Base-by-base conservation (phyloP, 345 rosid species). In the Eucalyptus urophylla region DNA sequence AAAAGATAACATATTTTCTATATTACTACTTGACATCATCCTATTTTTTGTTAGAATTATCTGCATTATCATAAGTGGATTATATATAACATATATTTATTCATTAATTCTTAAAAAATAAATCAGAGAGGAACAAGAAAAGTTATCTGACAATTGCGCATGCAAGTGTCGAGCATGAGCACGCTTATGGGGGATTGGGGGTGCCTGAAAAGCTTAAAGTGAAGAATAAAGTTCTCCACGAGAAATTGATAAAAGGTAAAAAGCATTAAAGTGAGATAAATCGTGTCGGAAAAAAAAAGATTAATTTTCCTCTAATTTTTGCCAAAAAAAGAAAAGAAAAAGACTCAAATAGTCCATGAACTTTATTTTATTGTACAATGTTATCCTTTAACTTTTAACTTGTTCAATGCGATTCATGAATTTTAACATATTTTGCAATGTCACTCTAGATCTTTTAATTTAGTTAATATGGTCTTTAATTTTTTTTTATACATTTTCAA, bases 321-420 rank as follows among this genome's bases (percentile, higher is more conserved):
- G 2, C 1, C 1, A 43, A 43, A 43, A 43, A 14, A 0, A 4
- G 7, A 5, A 56, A 56, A 56, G 4, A 60, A 60, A 29, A 12
- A 13, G 8, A 29, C 69, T 11, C 27, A 3, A 29, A 62, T 29
- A 24, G 29, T 56, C 62, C 3, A 0, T 22, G 2, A 24, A 56
- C 29, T 56, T 56, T 56, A 24, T 9, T 56, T 1, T 1, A 24
- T 9, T 0, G 6, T 2, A 1, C 12, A 56, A 56, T 56, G 13
- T 24, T 9, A 22, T 24, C 5, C 14, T 24, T 56, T 56, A 24
- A 56, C 6, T 56, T 56, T 56, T 22, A 56, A 22, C 2, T 56
- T 10, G 0, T 56, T 22, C 13, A 24, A 22, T 56, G 3, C 3
- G 6, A 24, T 22, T 2, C 3, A 10, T 56, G 29, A 56, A 56